Conservation (phyloP, 805 yeast species). For the Candida gorgasii region DNA sequence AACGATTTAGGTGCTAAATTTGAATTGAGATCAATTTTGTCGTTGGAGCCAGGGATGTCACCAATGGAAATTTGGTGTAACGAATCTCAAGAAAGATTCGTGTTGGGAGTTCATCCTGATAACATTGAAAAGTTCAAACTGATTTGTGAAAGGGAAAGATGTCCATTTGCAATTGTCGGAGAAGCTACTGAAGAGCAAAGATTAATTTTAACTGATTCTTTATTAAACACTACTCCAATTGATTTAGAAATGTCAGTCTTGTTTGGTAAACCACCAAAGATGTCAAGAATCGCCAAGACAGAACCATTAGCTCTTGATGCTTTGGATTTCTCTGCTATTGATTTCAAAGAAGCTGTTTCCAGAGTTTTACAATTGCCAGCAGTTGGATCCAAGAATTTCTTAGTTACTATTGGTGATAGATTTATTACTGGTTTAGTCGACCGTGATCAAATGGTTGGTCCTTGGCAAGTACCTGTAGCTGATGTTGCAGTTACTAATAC, state of each 20-base stretch:
- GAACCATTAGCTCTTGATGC: slow-evolving; percentile 54
- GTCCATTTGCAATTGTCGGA: slow-evolving; percentile 95
- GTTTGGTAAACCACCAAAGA: slow-evolving; percentile 96
- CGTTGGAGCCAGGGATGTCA: slow-evolving; percentile 96
- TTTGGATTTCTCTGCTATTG: slow-evolving; percentile 33
- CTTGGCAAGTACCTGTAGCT: slow-evolving; percentile 99
- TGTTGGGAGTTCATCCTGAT: slow-evolving; percentile 82
- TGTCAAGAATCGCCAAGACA: slow-evolving; percentile 75
- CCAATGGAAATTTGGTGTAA: slow-evolving; percentile 99
- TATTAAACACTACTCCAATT: slow-evolving; percentile 81
- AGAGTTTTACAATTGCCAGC: slow-evolving; percentile 89
- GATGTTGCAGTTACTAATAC: slow-evolving; percentile 97
- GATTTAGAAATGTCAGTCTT: slow-evolving; percentile 93
- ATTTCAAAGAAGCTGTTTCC: slow-evolving; percentile 63
- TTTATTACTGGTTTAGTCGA: slow-evolving; percentile 96
- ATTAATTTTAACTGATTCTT: slow-evolving; percentile 75
- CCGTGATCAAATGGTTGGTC: slow-evolving; percentile 98
- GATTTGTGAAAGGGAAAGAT: slow-evolving; percentile 93
- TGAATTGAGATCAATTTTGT: slow-evolving; percentile 85
- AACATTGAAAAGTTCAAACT: slow-evolving; percentile 70
- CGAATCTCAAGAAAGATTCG: slow-evolving; percentile 98
- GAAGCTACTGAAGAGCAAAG: slow-evolving; percentile 85
- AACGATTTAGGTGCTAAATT: slow-evolving; percentile 93
- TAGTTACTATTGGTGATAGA: slow-evolving; percentile 98
- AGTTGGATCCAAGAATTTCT: slow-evolving; percentile 91